These are phyloP conservation scores for Thelonectria olida DNA, from an alignment of 2,329 filamentous ascomycete genomes.

Conservation along the genomic window DNA sequence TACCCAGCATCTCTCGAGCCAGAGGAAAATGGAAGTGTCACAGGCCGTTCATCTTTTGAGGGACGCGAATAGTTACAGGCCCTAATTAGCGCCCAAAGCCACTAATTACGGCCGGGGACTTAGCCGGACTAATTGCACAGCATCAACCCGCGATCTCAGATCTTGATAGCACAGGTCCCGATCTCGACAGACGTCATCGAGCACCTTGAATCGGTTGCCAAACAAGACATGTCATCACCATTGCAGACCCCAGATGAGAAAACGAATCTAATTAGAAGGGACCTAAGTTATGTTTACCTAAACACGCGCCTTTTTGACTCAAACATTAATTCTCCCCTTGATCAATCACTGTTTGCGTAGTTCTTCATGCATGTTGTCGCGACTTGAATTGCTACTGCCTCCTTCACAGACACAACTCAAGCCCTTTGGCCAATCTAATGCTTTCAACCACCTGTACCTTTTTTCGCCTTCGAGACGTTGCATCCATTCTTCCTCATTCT, in stretches of 20 bases:
- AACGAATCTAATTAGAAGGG: conserved; percentile 17
- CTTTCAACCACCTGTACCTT: background rate
- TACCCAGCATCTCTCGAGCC: too few relatives aligned
- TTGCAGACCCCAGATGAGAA: conserved; percentile 1
- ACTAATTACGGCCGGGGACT: background rate
- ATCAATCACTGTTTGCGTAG: background rate
- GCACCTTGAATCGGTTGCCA: conserved; percentile 42
- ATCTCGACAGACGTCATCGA: conserved; percentile 45
- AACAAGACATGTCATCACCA: conserved; percentile 38
- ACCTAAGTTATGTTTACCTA: too few relatives aligned
- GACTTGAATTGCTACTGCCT: background rate
- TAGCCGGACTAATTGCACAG: background rate
- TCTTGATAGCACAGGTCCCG: conserved; percentile 33
- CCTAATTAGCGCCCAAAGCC: background rate
- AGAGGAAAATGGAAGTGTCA: too few relatives aligned
- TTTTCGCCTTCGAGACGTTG: background rate
- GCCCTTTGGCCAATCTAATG: background rate
- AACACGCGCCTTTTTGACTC: too few relatives aligned
- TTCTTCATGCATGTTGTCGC: background rate
- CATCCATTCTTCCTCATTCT: conserved; percentile 1
- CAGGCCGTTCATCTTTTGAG: too few relatives aligned
- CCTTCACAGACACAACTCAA: background rate
- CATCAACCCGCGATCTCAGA: conserved; percentile 29
- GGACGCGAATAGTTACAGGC: too few relatives aligned
- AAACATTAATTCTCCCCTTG: too few relatives aligned